These are phyloP conservation scores for Pachysolen tannophilus DNA, from an alignment of 805 yeast species.

Conservation along the genomic window DNA sequence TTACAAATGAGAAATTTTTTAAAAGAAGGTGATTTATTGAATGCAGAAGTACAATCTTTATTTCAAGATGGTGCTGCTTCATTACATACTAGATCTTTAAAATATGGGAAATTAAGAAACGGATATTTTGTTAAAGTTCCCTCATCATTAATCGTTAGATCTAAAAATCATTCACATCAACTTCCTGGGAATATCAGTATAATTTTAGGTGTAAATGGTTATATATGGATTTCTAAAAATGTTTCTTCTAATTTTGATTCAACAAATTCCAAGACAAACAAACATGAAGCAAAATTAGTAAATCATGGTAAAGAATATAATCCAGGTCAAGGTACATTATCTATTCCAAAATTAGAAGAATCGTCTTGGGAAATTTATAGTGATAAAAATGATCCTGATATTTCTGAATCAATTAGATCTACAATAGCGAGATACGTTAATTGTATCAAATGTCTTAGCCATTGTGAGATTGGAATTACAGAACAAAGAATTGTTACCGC, in stretches of 20 bases:
- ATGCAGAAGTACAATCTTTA: conserved; percentile 91
- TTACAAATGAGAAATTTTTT: conserved; percentile 89
- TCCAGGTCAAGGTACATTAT: conserved; percentile 52
- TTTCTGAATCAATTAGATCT: conserved; percentile 51
- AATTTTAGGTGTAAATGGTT: conserved; percentile 92
- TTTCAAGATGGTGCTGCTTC: conserved; percentile 90
- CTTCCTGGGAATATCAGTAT: conserved; percentile 93
- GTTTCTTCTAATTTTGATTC: conserved; percentile 16
- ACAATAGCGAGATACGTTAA: conserved; percentile 82
- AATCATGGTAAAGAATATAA: conserved; percentile 27
- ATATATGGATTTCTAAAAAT: conserved; percentile 82
- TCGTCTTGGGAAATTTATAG: conserved; percentile 93
- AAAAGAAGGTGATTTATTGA: conserved; percentile 92
- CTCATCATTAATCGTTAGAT: conserved; percentile 70
- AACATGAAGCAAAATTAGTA: conserved; percentile 5
- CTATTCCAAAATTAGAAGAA: conserved; percentile 75
- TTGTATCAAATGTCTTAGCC: conserved; percentile 75
- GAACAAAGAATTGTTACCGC: conserved; percentile 73
- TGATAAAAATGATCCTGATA: conserved; percentile 70
- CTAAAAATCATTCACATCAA: conserved; percentile 79
- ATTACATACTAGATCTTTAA: conserved; percentile 88
- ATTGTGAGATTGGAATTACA: conserved; percentile 79
- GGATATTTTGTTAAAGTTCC: conserved; percentile 82
- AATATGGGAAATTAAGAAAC: conserved; percentile 91
- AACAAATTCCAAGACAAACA: conserved; percentile 18